Evolutionary conservation across 1,139 yeast species (phyloP).

Genomic region (Debaryomyces subglobosus): DNA sequence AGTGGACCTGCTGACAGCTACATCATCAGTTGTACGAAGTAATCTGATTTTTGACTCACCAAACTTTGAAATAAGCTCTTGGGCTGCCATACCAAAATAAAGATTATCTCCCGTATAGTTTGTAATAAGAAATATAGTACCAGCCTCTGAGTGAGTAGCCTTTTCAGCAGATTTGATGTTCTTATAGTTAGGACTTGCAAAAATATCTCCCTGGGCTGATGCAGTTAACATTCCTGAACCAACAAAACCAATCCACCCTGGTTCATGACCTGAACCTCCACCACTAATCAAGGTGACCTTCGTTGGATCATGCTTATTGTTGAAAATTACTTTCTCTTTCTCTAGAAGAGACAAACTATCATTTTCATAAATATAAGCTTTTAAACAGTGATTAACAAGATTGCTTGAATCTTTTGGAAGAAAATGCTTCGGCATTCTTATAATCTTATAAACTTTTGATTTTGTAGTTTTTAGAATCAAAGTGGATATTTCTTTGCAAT

Average conservation of each 20-base stretch:
- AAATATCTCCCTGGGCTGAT: constrained; percentile 49
- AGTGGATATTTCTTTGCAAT: background rate
- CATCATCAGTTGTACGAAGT: constrained; percentile 32
- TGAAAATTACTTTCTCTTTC: constrained; percentile 39
- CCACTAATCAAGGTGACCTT: constrained; percentile 43
- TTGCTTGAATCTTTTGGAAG: constrained; percentile 22
- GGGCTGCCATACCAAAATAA: constrained; percentile 27
- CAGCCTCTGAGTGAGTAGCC: constrained; percentile 26
- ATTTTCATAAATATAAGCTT: constrained; percentile 19
- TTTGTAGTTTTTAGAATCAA: background rate
- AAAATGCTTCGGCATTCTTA: constrained; percentile 20
- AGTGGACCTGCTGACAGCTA: constrained; percentile 42
- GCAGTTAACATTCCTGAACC: constrained; percentile 49
- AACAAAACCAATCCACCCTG: constrained; percentile 49
- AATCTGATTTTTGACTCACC: constrained; percentile 18
- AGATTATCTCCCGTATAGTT: constrained; percentile 24
- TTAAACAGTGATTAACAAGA: constrained; percentile 22
- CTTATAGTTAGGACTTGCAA: constrained; percentile 47
- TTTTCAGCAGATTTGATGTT: constrained; percentile 43
- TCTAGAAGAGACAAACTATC: constrained; percentile 24
- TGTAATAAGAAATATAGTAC: constrained; percentile 26
- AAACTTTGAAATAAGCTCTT: constrained; percentile 29
- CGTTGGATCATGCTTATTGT: constrained; percentile 27
- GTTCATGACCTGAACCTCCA: constrained; percentile 54
- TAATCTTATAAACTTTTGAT: too few relatives aligned